These are phyloP conservation scores for Setaria italica DNA, from an alignment of 202 grass and related monocot species.

Conservation along the genomic window DNA sequence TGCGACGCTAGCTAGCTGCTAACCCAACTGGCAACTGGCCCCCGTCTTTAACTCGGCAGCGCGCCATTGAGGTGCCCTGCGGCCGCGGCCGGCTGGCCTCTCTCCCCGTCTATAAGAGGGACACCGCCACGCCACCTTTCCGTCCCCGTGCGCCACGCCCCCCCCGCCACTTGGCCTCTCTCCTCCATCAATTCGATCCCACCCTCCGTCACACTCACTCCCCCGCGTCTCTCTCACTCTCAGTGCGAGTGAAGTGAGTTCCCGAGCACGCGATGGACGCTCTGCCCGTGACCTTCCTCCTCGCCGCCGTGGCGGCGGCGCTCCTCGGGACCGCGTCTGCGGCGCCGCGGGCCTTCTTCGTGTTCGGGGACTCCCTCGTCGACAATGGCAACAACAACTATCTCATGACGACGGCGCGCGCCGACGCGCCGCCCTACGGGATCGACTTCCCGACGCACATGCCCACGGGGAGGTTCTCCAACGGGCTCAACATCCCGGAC, in stretches of 20 bases:
- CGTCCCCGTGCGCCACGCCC: constrained; percentile 21
- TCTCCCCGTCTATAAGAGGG: constrained; percentile 43
- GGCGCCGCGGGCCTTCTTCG: constrained; percentile 74
- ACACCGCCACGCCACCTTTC: constrained; percentile 37
- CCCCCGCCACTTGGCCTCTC: constrained; percentile 20
- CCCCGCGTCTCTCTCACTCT: neutral
- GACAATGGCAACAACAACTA: constrained; percentile 99
- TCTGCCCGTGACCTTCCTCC: constrained; percentile 34
- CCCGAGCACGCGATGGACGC: constrained; percentile 22
- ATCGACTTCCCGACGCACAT: constrained; percentile 85
- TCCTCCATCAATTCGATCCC: constrained; percentile 11
- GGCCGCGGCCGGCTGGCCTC: neutral
- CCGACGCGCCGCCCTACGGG: constrained; percentile 82
- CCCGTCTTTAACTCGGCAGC: constrained; percentile 31
- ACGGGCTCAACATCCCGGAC: constrained; percentile 96
- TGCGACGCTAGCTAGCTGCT: neutral
- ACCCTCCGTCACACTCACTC: neutral
- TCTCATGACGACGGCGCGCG: constrained; percentile 81
- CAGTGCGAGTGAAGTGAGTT: neutral
- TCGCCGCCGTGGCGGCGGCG: neutral
- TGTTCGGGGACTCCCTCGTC: constrained; percentile 96
- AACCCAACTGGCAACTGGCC: neutral
- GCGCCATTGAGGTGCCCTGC: neutral
- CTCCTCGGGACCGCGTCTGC: constrained; percentile 39
- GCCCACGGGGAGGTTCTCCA: constrained; percentile 91